Evolutionary conservation across 2,329 filamentous ascomycete species (phyloP), one percentile per base, ranked within the genome.

Genomic region (Ophiostoma piceae): DNA sequence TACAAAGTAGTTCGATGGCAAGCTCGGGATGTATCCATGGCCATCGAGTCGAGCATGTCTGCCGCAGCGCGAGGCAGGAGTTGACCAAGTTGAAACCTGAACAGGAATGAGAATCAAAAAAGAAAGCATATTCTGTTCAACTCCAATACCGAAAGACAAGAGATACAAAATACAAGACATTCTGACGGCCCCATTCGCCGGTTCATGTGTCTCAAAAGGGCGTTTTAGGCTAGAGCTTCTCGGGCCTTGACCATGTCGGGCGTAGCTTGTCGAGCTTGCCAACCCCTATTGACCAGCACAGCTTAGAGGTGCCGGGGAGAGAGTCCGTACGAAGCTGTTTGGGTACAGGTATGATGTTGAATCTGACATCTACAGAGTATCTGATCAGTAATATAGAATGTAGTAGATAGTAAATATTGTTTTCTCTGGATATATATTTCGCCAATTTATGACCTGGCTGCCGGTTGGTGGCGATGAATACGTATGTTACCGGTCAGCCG

Each of bases 261-360:
- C 67, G 60, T 68, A 71, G 69, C 69, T 68, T 68, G 62, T 68
- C 29, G 64, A 71, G 69, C 69, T 68, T 68, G 62, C 66, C 29
- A 67, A 41, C 69, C 62, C 60, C 32, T 66, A 65, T 65, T 39
- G 37, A 47, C 43, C 16, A n/a, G 16, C 16, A 47, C 41, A 43
- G 41, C 16, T 19, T 47, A 16, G 43, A n/a, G 16, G 43, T 8
- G 43, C 19, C 43, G 16, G 43, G 14, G 16, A 47, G 16, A 47
- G 43, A 65, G 32, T 19, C 19, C 57, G 32, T 39, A 11, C 51
- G 6, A 6, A 26, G 51, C n/a, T 22, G 19, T 8, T 22, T 54
- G 22, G 47, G 19, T n/a, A 9, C 26, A 29, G 26, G 26, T 29
- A 54, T 54, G 47, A 16, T 54, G 16, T n/a, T 9, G n/a, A 54